Evolutionary conservation across 2,329 filamentous ascomycete genomes (phyloP).

Genomic region (Ceratocystis eucalypticola): DNA sequence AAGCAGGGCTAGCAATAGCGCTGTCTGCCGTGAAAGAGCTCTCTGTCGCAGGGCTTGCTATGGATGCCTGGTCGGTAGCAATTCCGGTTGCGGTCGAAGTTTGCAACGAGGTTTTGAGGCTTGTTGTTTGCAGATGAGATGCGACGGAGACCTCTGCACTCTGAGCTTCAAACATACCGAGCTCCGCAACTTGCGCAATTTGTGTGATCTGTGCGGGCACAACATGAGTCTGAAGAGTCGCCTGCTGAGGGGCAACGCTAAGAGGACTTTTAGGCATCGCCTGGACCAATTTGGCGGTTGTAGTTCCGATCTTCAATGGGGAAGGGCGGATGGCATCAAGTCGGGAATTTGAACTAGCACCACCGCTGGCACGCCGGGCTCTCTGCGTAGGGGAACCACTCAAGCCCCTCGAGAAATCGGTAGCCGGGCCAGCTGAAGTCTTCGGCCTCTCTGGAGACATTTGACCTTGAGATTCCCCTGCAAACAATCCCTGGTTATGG

Average conservation of each 20-base stretch:
- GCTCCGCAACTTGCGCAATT: not conserved
- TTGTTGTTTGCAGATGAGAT: not conserved
- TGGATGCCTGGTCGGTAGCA: not conserved
- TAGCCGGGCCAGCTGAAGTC: constrained; percentile 14
- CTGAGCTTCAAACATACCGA: not conserved
- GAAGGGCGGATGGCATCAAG: constrained; percentile 15
- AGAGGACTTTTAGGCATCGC: constrained; percentile 16
- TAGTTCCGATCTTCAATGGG: constrained; percentile 5
- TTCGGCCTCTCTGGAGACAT: constrained; percentile 12
- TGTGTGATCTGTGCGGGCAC: not conserved
- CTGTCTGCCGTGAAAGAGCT: not conserved
- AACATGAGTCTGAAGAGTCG: constrained; percentile 8
- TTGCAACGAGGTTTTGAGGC: not conserved
- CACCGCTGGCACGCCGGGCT: not conserved
- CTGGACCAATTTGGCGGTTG: not conserved
- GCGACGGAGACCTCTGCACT: not conserved
- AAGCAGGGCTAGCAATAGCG: not conserved
- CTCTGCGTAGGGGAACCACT: not conserved
- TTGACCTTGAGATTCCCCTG: not conserved
- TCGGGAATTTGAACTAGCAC: constrained; percentile 1
- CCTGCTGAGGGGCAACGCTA: constrained; percentile 9
- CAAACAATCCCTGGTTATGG: not conserved
- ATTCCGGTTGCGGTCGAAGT: not conserved
- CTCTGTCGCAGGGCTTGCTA: not conserved
- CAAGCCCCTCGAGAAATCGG: not conserved